Conservation (phyloP, 2,329 filamentous ascomycete genomes). For the Raffaelea albimanens region DNA sequence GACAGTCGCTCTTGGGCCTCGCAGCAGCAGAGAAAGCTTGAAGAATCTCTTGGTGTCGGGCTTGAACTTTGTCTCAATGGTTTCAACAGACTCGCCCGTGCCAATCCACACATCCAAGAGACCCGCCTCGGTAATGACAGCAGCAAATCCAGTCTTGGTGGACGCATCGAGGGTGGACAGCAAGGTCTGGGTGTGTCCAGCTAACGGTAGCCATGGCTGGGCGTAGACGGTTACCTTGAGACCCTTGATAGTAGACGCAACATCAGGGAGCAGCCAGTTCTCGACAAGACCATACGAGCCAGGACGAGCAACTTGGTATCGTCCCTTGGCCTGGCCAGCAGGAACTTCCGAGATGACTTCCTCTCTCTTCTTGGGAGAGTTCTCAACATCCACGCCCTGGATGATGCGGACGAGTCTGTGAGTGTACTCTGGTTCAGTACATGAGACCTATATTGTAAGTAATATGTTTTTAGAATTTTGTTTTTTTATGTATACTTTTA, state of each 20-base stretch:
- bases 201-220: constrained; percentile 1
- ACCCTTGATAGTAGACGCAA: background rate
- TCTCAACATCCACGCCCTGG: constrained; percentile 2
- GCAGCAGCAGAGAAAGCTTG: background rate
- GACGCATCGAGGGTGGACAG: constrained; percentile 1
- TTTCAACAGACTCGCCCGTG: background rate
- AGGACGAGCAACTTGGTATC: background rate
- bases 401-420: constrained; percentile 3
- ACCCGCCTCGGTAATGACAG: background rate
- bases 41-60: background rate
- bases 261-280: background rate
- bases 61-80: background rate
- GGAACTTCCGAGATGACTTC: constrained; percentile 1
- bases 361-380: constrained; percentile 1
- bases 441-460: constrained; percentile 3
- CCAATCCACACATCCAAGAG: background rate
- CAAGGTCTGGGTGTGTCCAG: background rate
- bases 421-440: constrained; percentile 2
- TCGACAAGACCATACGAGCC: constrained; percentile 2
- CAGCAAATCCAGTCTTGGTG: background rate
- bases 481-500: background rate
- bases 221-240: constrained; percentile 1
- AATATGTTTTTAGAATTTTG: background rate
- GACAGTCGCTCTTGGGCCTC: background rate
- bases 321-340: background rate